Evolutionary conservation across 2,329 filamentous ascomycete species (phyloP), one percentile per base, ranked within the genome.

Genomic region (Diaporthe vaccinii): DNA sequence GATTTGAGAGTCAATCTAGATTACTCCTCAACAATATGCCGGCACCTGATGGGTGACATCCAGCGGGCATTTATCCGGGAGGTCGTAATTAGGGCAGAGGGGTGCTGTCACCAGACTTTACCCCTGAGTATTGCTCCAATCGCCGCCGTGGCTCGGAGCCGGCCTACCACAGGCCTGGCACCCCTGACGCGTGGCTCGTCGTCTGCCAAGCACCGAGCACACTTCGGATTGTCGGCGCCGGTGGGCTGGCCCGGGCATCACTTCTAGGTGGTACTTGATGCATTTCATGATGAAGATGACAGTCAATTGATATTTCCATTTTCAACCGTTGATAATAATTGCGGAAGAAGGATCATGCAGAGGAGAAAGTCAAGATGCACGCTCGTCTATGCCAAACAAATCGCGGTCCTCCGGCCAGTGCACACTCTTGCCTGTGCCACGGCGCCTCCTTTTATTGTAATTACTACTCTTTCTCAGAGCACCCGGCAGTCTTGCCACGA

Each of bases 401-500:
- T 25, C 46, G 15, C 65, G 22, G 20, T 55, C 65, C 61, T 36
- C 72, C 62, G 28, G 62, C 73, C 73, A 76, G 36, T 70, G 58
- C 61, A 74, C 51, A 73, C 69, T 75, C 51, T 74, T 44, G 41
- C 22, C 41, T 25, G 31, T 51, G n/a, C 55, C 69, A 41, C 17
- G 39, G 44, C 69, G 44, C 10, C 49, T 41, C 39, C 65, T 53
- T 25, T 39, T 46, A 49, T 57, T 46, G 36, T 25, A 12, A 55
- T 61, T 46, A 51, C 14, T 58, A 44, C 49, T 73, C 58, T 62
- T 73, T 68, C 71, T 76, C 44, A 76, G 67, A 36, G 73, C 70
- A n/a, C 73, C 77, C 2, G 78, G 77, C 14, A 75, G 31, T 31
- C 51, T 77, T 20, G 74, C 70, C 36, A 77, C 73, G 44, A 78